Base-by-base conservation (phyloP, 495 filamentous ascomycete species). In the Talaromyces trachyspermus region DNA sequence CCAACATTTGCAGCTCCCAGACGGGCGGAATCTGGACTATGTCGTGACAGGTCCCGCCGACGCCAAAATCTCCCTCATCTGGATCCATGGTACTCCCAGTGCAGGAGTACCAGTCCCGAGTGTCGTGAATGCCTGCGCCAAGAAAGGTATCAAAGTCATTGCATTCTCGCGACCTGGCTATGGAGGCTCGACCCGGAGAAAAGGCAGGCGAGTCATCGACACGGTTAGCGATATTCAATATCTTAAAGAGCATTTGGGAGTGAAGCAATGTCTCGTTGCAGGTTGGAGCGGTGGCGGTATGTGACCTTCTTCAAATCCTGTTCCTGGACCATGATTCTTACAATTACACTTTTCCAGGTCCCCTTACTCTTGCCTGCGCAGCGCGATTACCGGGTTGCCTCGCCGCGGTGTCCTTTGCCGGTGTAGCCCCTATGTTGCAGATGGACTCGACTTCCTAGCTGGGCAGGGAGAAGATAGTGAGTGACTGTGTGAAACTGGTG, bases 231-330 rank as follows among this genome's bases (percentile, higher is more conserved):
- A 42, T 42, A 42, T 42, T 23, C 23, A 42, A 23, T 24, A 11
- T n/a, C 39, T 42, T 15, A 10, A 25, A 25, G 12, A 42, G 24
- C 39, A 42, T 26, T 26, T 42, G 12, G 39, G 39, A 7, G 22
- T 42, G 1, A 42, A 42, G 23, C 23, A 17, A 7, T 42, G 39
- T 17, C 14, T 42, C 26, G 39, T 42, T n/a, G 39, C 5, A 8
- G 39, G 39, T 15, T 42, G 39, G 39, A 42, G 39, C 26, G 39
- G 39, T 26, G 39, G 39, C 26, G 39, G 39, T 42, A 25, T 9
- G 39, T 42, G 14, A 12, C 27, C 7, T 6, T 30, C 27, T 30
- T 30, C 7, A 30, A 30, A 30, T 30, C 12, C 12, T 30, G 6
- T 7, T 30, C 27, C 27, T 30, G 12, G 27, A 12, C 7, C 7